Evolutionary conservation across 1,284 basidiomycete species (phyloP).

Genomic region (Apiotrichum mycotoxinovorans): DNA sequence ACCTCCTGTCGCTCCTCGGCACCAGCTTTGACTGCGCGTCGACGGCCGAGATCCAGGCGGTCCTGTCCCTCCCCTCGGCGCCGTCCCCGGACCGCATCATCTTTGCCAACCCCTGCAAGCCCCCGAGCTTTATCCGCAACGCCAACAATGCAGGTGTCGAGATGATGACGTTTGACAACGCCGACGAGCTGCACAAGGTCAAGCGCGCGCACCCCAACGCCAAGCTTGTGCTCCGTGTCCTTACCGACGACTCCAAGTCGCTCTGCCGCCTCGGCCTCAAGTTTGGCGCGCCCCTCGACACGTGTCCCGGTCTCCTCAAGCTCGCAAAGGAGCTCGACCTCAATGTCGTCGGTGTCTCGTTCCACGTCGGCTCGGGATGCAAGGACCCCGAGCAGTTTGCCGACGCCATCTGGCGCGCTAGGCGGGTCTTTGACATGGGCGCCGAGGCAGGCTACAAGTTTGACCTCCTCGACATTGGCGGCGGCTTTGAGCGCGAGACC

Average conservation of each 20-base stretch:
- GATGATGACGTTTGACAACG: constrained; percentile 98
- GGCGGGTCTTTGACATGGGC: constrained; percentile 83
- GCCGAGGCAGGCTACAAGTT: constrained; percentile 76
- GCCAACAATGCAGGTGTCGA: constrained; percentile 75
- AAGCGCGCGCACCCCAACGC: constrained; percentile 75
- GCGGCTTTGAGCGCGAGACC: constrained; percentile 87
- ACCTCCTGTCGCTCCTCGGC: constrained; percentile 83
- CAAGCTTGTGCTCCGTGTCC: constrained; percentile 86
- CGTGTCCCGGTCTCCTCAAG: constrained; percentile 73
- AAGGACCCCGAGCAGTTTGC: constrained; percentile 86
- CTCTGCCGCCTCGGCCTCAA: constrained; percentile 92
- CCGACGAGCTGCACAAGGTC: constrained; percentile 95
- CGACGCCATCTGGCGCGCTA: constrained; percentile 82
- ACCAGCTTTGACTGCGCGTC: constrained; percentile 98
- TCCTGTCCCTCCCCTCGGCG: constrained; percentile 66
- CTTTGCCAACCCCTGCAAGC: constrained; percentile 99
- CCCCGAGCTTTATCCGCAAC: constrained; percentile 83
- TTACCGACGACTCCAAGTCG: constrained; percentile 95
- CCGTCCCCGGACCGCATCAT: constrained; percentile 66
- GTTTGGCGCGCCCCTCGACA: constrained; percentile 86
- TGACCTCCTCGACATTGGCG: constrained; percentile 84
- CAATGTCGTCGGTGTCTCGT: constrained; percentile 90
- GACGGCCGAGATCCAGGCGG: constrained; percentile 82
- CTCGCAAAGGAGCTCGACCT: constrained; percentile 77
- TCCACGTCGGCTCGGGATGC: constrained; percentile 97